These are phyloP conservation scores for Pseudocercospora eumusae DNA, from an alignment of 2,329 filamentous ascomycete species.

Conservation along the genomic window DNA sequence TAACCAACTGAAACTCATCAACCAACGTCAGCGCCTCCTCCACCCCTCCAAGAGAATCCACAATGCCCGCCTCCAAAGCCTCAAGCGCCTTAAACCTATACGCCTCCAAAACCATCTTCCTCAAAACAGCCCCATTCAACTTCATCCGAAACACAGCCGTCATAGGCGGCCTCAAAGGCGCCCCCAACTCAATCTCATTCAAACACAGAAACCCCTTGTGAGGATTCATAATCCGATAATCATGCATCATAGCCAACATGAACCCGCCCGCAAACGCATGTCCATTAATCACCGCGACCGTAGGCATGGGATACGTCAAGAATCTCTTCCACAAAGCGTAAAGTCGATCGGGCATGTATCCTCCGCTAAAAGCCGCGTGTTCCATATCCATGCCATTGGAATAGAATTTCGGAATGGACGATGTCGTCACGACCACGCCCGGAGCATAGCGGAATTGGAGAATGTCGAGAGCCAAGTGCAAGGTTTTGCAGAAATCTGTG, in stretches of 20 bases:
- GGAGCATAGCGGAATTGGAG: conserved; percentile 66
- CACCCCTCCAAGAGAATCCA: conserved; percentile 67
- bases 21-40: conserved; percentile 65
- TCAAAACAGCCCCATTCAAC: conserved; percentile 56
- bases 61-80: conserved; percentile 66
- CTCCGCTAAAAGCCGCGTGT: conserved; percentile 60
- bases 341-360: conserved; percentile 62
- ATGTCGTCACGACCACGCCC: conserved; percentile 78
- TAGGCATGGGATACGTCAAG: conserved; percentile 77
- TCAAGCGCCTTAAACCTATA: conserved; percentile 64
- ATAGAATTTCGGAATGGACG: conserved; percentile 75
- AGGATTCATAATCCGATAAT: conserved; percentile 76
- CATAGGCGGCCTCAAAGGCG: conserved; percentile 74
- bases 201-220: conserved; percentile 72
- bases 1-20: conserved; percentile 58
- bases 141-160: conserved; percentile 73
- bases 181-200: conserved; percentile 80
- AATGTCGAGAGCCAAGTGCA: conserved; percentile 72
- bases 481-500: conserved; percentile 64
- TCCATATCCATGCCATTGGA: conserved; percentile 79
- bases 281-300: conserved; percentile 74
- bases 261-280: conserved; percentile 81
- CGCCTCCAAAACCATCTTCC: conserved; percentile 71
- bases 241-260: conserved; percentile 79
- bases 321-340: conserved; percentile 67